Evolutionary conservation across 1,139 yeast genomes (phyloP).

Genomic region (Taiozyma sp.): DNA sequence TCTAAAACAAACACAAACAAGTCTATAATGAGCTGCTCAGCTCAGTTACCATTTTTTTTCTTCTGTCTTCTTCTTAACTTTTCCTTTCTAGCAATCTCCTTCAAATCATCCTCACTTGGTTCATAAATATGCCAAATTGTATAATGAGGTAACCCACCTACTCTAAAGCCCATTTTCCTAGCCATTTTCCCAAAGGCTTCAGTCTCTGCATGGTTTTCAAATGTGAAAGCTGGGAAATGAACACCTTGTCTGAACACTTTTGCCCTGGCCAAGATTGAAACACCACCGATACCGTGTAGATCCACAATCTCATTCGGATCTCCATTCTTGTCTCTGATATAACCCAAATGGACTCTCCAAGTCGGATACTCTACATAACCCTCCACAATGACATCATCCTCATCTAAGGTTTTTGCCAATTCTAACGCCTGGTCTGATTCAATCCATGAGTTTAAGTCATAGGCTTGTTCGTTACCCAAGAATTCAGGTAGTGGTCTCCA

Average conservation of each 20-base stretch:
- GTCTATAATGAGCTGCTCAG: not conserved
- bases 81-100: constrained; percentile 67
- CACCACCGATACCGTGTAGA: constrained; percentile 90
- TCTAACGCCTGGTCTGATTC: constrained; percentile 71
- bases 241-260: constrained; percentile 79
- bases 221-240: constrained; percentile 86
- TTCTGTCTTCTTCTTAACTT: constrained; percentile 54
- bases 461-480: constrained; percentile 75
- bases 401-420: constrained; percentile 60
- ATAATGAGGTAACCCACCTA: constrained; percentile 86
- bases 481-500: constrained; percentile 85
- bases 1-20: not conserved
- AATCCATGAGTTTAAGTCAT: constrained; percentile 86
- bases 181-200: constrained; percentile 92
- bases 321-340: constrained; percentile 61
- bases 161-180: constrained; percentile 70
- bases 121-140: constrained; percentile 87
- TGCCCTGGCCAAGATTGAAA: constrained; percentile 79
- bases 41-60: not conserved
- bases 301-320: constrained; percentile 63
- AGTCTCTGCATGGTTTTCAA: constrained; percentile 87
- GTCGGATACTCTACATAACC: constrained; percentile 91
- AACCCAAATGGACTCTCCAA: constrained; percentile 81
- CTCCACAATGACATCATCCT: constrained; percentile 87
- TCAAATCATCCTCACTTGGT: constrained; percentile 87